Conservation (phyloP, 2,329 filamentous ascomycete genomes). For the Aspergillus jensenii region DNA sequence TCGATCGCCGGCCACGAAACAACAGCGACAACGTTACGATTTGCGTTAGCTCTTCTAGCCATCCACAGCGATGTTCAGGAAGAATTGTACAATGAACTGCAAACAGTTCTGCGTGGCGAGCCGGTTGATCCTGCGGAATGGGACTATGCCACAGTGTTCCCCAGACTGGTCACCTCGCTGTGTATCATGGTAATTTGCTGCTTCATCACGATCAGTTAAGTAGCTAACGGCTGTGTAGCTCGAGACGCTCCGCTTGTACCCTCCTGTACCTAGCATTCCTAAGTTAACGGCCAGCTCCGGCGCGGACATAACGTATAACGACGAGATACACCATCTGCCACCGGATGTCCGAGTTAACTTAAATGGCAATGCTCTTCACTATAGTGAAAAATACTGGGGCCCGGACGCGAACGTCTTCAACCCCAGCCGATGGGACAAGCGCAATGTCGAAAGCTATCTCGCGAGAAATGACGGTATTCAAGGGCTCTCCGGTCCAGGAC, state of each 20-base stretch:
- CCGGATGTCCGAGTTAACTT: slow-evolving; percentile 16
- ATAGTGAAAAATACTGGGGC: slow-evolving; percentile 24
- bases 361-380: slow-evolving; percentile 19
- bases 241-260: slow-evolving; percentile 46
- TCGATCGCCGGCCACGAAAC: slow-evolving; percentile 56
- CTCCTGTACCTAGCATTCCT: slow-evolving; percentile 29
- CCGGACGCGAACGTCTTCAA: slow-evolving; percentile 12
- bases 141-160: slow-evolving; percentile 40
- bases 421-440: slow-evolving; percentile 22
- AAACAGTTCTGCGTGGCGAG: slow-evolving; percentile 20
- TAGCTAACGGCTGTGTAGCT: slow-evolving; percentile 24
- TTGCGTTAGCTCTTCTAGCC: slow-evolving; percentile 46
- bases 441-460: slow-evolving; percentile 21
- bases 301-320: slow-evolving; percentile 14
- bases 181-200: slow-evolving; percentile 21
- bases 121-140: slow-evolving; percentile 24
- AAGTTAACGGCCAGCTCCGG: slow-evolving; percentile 28
- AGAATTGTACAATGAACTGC: slow-evolving; percentile 47
- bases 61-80: slow-evolving; percentile 46
- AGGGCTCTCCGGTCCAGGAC: slow-evolving; percentile 14
- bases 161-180: slow-evolving; percentile 32
- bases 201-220: neutral
- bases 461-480: slow-evolving; percentile 15
- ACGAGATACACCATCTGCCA: slow-evolving; percentile 16
- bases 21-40: slow-evolving; percentile 48